phyloP scores from a whole-genome alignment of 768 basidiomycete genomes.

The Tephrocybe rancida region DNA sequence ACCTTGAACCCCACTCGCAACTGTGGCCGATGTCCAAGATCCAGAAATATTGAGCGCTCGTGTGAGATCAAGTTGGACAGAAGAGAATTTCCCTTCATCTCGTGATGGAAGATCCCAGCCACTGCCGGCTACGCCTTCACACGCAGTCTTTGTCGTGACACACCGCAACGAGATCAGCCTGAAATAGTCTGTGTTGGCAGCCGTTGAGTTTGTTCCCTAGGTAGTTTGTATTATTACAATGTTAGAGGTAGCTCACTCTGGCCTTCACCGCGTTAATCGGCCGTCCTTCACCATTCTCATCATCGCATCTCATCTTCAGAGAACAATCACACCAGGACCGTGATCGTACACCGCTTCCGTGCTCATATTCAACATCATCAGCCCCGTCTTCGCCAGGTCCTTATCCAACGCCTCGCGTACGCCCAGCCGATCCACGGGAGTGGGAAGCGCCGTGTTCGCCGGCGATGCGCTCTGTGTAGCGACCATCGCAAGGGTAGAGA shows the following conservation, averaged over 20 bases:
- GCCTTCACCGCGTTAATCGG: too few relatives aligned
- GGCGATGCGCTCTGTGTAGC: constrained; percentile 25
- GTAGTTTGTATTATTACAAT: background rate
- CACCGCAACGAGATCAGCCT: too few relatives aligned
- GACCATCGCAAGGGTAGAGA: constrained; percentile 25
- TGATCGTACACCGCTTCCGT: constrained; percentile 23
- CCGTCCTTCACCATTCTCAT: too few relatives aligned
- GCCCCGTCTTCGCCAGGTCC: constrained; percentile 15
- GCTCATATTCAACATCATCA: constrained; percentile 15
- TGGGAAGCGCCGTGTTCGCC: constrained; percentile 28
- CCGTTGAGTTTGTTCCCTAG: background rate
- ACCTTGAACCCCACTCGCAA: too few relatives aligned
- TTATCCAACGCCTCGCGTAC: constrained; percentile 6
- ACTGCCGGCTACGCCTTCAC: too few relatives aligned
- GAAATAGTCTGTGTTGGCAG: background rate
- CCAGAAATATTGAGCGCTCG: too few relatives aligned
- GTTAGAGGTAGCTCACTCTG: too few relatives aligned
- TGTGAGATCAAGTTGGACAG: too few relatives aligned
- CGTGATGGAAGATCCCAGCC: too few relatives aligned
- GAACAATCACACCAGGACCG: constrained; percentile 3
- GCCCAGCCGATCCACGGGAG: constrained; percentile 27
- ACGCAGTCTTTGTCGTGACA: too few relatives aligned
- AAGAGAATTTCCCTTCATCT: too few relatives aligned
- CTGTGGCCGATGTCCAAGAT: too few relatives aligned
- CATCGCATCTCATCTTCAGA: background rate